phyloP scores from a whole-genome alignment of 345 rosid species.

The Camelina neglecta region DNA sequence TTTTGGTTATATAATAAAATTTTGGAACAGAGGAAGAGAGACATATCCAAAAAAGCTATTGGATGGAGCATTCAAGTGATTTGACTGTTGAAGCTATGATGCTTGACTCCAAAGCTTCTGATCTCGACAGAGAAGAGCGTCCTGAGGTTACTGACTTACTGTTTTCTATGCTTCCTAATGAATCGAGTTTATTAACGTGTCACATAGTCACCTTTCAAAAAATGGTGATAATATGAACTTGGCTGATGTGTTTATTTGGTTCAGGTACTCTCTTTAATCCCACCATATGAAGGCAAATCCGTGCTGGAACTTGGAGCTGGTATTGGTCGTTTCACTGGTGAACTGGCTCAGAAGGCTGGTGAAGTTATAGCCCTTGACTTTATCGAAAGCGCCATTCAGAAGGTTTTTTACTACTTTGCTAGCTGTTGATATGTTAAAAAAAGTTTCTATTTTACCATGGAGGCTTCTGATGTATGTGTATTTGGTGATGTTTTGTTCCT shows the following conservation, averaged over 20 bases:
- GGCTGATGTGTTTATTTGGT: slow-evolving; percentile 15
- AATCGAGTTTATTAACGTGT: neutral
- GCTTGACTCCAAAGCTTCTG: slow-evolving; percentile 83
- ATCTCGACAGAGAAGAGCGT: slow-evolving; percentile 90
- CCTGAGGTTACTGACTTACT: slow-evolving; percentile 56
- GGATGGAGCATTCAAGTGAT: slow-evolving; percentile 73
- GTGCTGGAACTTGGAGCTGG: slow-evolving; percentile 96
- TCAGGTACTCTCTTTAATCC: slow-evolving; percentile 83
- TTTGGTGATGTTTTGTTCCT: slow-evolving; percentile 22
- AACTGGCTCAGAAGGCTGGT: slow-evolving; percentile 83
- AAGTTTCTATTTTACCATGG: neutral
- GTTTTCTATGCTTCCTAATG: neutral
- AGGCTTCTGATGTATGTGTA: neutral
- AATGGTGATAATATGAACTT: neutral
- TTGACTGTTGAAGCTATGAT: slow-evolving; percentile 84
- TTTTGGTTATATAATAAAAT: slow-evolving; percentile 30
- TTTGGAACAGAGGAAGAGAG: slow-evolving; percentile 39
- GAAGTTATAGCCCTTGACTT: slow-evolving; percentile 80
- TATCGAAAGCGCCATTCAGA: slow-evolving; percentile 77
- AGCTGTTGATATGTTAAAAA: neutral
- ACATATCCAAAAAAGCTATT: slow-evolving; percentile 65
- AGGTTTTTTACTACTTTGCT: slow-evolving; percentile 57
- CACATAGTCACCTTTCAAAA: neutral
- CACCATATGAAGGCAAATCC: slow-evolving; percentile 75
- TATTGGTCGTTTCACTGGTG: slow-evolving; percentile 91